Evolutionary conservation across 192 early-diverging fungal genomes (phyloP), one percentile per base, ranked within the genome.

Genomic region (Helicostylum pulchrum): DNA sequence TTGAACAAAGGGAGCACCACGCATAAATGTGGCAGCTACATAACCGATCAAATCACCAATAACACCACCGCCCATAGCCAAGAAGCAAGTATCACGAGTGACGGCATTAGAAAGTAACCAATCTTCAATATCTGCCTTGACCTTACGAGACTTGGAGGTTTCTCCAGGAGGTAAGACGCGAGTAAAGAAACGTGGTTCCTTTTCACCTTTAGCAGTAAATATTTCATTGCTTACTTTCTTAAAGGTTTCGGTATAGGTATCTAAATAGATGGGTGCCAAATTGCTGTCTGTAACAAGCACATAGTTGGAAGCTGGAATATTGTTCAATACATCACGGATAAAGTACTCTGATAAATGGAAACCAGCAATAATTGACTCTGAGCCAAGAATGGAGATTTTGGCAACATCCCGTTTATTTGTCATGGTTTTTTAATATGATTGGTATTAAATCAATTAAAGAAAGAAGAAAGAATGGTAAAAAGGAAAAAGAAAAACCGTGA

Each of bases 1-100:
- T 74, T 97, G 97, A 15, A 99, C 78, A 70, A 94, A 85, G n/a
- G 91, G 88, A 48, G 92, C 84, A 19, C 97, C 97, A 48, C 95
- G 88, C 95, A 99, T 99, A 69, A 96, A 99, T 2, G 94, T 99
- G 6, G 97, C 90, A 9, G 97, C 95, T n/a, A 96, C 92, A 77
- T 87, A 99, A 53, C 96, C 96, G 19, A 90, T 85, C 57, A 99
- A 75, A 76, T 99, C 97, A 52, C 97, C 95, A 71, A 99, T 93
- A 0, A 99, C 96, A 4, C 96, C 96, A 45, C 95, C 97, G 63
- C 97, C 97, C 48, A 99, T 83, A 0, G 95, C 95, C 32, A 99
- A 73, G 47, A 99, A 80, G 64, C 90, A 89, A 1, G 93, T 92
- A 71, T 99, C 97, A 49, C 97, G 83, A 30, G 94, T 97, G 73